Evolutionary conservation across 495 filamentous ascomycete genomes (phyloP).

Genomic region (Ascodesmis nigricans): DNA sequence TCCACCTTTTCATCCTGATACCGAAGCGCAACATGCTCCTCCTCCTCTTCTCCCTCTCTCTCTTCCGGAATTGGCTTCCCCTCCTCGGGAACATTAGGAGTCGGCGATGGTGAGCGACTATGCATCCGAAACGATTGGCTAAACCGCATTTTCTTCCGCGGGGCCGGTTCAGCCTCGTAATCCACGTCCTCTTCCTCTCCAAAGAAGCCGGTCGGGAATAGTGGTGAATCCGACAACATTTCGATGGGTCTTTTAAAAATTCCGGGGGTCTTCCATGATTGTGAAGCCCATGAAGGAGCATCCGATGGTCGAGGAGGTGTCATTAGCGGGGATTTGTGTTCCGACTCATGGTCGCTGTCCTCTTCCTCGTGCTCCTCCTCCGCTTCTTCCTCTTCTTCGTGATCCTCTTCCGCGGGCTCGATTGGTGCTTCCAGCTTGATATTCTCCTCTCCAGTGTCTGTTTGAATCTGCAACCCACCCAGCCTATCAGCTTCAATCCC

Average conservation of each 20-base stretch:
- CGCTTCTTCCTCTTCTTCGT: neutral
- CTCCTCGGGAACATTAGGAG: no score
- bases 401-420: slow-evolving; percentile 3
- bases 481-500: neutral
- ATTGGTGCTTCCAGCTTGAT: slow-evolving; percentile 8
- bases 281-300: neutral
- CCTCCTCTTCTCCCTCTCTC: slow-evolving; percentile 3
- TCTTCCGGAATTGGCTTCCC: slow-evolving; percentile 5
- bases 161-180: slow-evolving; percentile 37
- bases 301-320: slow-evolving; percentile 1
- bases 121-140: slow-evolving; percentile 23
- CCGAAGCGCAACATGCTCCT: slow-evolving; percentile 2
- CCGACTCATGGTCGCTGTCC: neutral
- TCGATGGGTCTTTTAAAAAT: slow-evolving; percentile 11
- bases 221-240: neutral
- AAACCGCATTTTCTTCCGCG: slow-evolving; percentile 52
- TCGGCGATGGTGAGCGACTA: slow-evolving; percentile 9
- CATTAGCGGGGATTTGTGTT: neutral
- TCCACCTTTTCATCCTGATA: slow-evolving; percentile 1
- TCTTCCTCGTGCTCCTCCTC: slow-evolving; percentile 2
- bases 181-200: slow-evolving; percentile 37
- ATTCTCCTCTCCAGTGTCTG: slow-evolving; percentile 7
- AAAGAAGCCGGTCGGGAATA: slow-evolving; percentile 34
- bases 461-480: slow-evolving; percentile 9
- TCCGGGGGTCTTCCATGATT: slow-evolving; percentile 9